Conservation (phyloP, 1,139 yeast species). For the Debaryomycetaceae sp. region DNA sequence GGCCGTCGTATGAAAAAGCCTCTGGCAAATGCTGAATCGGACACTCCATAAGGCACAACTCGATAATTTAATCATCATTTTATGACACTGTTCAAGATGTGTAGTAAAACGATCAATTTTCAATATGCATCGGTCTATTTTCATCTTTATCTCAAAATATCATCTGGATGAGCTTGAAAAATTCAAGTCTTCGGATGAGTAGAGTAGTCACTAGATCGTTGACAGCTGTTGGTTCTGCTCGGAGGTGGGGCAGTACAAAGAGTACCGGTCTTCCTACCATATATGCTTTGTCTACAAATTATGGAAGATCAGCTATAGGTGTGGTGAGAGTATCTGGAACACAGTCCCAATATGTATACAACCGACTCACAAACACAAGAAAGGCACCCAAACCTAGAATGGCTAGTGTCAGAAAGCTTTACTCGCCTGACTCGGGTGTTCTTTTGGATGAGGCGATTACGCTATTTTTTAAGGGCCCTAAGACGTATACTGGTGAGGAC, state of each 20-base stretch:
- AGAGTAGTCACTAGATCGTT: not conserved
- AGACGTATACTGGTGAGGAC: constrained; percentile 94
- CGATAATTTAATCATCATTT: too few species aligned
- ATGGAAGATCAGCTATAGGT: constrained; percentile 82
- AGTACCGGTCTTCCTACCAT: constrained; percentile 52
- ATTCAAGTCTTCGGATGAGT: not conserved
- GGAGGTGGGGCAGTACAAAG: not conserved
- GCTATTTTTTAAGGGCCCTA: constrained; percentile 66
- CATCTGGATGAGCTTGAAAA: not conserved
- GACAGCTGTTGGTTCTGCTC: not conserved
- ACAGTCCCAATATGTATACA: constrained; percentile 43
- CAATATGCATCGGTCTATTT: too few species aligned
- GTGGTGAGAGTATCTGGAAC: constrained; percentile 83
- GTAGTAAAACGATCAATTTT: too few species aligned
- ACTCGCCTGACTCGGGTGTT: constrained; percentile 30
- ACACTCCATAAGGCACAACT: too few species aligned
- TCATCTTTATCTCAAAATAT: too few species aligned
- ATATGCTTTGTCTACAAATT: constrained; percentile 84
- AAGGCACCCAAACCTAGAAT: constrained; percentile 45
- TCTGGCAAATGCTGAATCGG: not conserved
- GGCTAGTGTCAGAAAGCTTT: constrained; percentile 56
- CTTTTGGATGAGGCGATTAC: constrained; percentile 77
- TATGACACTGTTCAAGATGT: too few species aligned
- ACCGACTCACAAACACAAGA: constrained; percentile 41
- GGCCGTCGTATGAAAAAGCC: constrained; percentile 3